Base-by-base conservation (phyloP, 208 protist genomes). In the Borovskyia barvae region DNA sequence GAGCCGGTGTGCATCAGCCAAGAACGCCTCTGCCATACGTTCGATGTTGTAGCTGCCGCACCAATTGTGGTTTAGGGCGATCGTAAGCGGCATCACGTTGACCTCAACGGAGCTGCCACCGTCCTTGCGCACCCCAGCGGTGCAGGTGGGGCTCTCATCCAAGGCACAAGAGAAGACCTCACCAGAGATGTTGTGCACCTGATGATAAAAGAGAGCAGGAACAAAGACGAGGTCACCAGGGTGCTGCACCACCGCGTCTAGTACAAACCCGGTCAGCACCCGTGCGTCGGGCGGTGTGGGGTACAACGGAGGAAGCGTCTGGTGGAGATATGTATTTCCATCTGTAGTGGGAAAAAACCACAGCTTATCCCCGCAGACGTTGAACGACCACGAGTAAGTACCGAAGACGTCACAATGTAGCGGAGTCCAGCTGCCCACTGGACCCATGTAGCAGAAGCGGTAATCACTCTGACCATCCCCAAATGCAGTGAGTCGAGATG, bases 1-100 rank as follows among this genome's bases (percentile, higher is more conserved):
- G 22, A 95, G 67, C 3, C 48, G 51, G 7, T 41, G 51, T 3
- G 75, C 82, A 36, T 93, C 80, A 3, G 50, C 39, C 33, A 82
- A 69, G 36, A 93, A 85, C 0, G 74, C 45, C 0, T 39, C 22
- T 28, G 78, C 64, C 83, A 95, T 90, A 12, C 42, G 24, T 36
- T 69, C 74, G 9, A 92, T 53, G 45, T 80, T 87, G 63, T 75
- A 87, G 26, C 67, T 53, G 58, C 89, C 93, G 55, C 81, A 87
- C 89, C 89, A 95, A 57, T 95, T 95, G 72, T 95, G 89, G 52
- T 95, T 95, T 15, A 93, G 30, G 12, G 89, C 76, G n/a, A 87
- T 73, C 22, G 79, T 75, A 24, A 93, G 64, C 45, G 46, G 43
- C 25, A 80, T 63, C 9, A 39, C 52, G 15, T 15, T 8, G 3